These are phyloP conservation scores for Mycena citricolor DNA, from an alignment of 1,284 basidiomycete species.

Conservation along the genomic window DNA sequence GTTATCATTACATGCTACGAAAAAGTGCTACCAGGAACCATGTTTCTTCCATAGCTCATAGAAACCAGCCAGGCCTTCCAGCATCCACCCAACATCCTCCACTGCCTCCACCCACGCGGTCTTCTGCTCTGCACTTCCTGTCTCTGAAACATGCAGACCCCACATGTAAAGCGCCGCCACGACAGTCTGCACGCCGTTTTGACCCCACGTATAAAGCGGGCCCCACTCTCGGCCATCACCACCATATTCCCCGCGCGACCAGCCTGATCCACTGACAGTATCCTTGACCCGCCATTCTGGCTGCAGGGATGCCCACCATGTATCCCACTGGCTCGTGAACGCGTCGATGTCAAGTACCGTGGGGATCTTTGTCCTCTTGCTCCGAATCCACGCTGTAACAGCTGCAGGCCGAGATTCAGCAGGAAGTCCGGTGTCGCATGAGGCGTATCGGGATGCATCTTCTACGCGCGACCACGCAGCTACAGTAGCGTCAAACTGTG, in stretches of 20 bases:
- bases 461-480: slow-evolving; percentile 6
- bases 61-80: slow-evolving; percentile 11
- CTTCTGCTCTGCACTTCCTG: not conserved
- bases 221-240: slow-evolving; percentile 3
- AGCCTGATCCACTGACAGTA: not conserved
- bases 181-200: slow-evolving; percentile 3
- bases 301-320: slow-evolving; percentile 5
- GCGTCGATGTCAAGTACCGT: not conserved
- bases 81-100: slow-evolving; percentile 4
- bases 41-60: too few species aligned
- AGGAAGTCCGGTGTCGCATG: not conserved
- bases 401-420: slow-evolving; percentile 1
- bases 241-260: slow-evolving; percentile 1
- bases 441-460: not conserved
- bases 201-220: slow-evolving; percentile 2
- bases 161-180: slow-evolving; percentile 6
- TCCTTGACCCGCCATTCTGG: slow-evolving; percentile 2
- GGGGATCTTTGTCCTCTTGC: not conserved
- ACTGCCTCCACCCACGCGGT: slow-evolving; percentile 3
- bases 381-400: not conserved
- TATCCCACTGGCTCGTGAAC: not conserved
- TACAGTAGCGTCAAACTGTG: slow-evolving; percentile 3
- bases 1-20: too few species aligned
- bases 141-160: not conserved
- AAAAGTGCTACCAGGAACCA: too few species aligned